Evolutionary conservation across 768 basidiomycete species (phyloP).

Genomic region (Collybia mongolica): DNA sequence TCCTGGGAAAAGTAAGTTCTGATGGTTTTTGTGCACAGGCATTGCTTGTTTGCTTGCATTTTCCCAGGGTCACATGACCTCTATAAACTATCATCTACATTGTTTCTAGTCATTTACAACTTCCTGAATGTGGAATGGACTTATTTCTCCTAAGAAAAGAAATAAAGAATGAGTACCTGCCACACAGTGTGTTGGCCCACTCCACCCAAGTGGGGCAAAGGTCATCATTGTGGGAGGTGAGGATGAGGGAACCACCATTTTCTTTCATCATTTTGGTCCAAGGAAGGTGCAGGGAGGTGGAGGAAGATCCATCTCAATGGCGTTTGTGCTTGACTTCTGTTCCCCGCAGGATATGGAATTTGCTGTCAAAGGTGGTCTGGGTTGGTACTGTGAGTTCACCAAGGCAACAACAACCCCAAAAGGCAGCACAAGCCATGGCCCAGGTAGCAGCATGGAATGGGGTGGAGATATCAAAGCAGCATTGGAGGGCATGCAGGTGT

Average conservation of each 20-base stretch:
- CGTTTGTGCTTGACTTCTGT: neutral
- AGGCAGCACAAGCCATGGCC: constrained; percentile 30
- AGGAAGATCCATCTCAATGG: neutral
- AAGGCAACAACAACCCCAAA: constrained; percentile 32
- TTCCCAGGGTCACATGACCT: too few species aligned
- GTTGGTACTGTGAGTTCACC: constrained; percentile 24
- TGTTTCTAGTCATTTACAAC: too few species aligned
- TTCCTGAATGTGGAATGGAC: too few species aligned
- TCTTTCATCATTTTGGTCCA: constrained; percentile 30
- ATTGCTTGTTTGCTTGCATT: too few species aligned
- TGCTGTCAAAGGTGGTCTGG: constrained; percentile 1
- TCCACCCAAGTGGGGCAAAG: too few species aligned
- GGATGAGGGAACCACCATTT: constrained; percentile 8
- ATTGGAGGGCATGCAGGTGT: constrained; percentile 24
- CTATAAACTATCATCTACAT: too few species aligned
- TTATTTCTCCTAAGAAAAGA: too few species aligned
- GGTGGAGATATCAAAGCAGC: constrained; percentile 18
- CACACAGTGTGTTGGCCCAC: too few species aligned
- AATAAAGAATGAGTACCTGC: too few species aligned
- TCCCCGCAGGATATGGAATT: constrained; percentile 10
- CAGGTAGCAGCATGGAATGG: constrained; percentile 32
- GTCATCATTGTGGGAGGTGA: constrained; percentile 13
- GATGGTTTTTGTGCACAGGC: too few species aligned
- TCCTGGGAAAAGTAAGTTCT: too few species aligned
- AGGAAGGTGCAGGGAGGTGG: constrained; percentile 22